These are phyloP conservation scores for Prunus fruticosa DNA, from an alignment of 306 rosid genomes.

Conservation along the genomic window DNA sequence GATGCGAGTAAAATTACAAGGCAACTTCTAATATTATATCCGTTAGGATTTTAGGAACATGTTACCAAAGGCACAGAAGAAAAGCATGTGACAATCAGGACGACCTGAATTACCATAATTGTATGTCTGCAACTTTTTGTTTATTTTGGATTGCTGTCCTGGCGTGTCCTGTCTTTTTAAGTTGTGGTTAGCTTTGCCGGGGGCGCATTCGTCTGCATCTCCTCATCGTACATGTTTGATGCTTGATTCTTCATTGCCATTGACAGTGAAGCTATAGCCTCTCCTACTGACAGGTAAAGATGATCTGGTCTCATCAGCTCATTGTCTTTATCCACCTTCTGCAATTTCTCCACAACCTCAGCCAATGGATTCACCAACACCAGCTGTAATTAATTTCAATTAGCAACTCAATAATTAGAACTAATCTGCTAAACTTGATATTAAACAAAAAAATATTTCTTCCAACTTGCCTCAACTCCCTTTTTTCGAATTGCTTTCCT, in stretches of 20 bases:
- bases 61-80: too few relatives aligned
- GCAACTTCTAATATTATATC: too few relatives aligned
- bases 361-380: slow-evolving; percentile 89
- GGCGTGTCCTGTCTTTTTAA: too few relatives aligned
- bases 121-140: too few relatives aligned
- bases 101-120: too few relatives aligned
- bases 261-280: slow-evolving; percentile 68
- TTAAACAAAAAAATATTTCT: neutral
- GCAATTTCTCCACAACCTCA: slow-evolving; percentile 71
- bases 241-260: slow-evolving; percentile 38
- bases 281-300: slow-evolving; percentile 73
- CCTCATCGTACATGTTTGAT: slow-evolving; percentile 24
- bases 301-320: slow-evolving; percentile 40
- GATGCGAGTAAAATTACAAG: too few relatives aligned
- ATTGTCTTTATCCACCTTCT: slow-evolving; percentile 42
- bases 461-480: slow-evolving; percentile 52
- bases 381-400: slow-evolving; percentile 42
- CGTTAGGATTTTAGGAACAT: too few relatives aligned
- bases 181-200: neutral
- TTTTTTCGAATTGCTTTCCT: slow-evolving; percentile 49
- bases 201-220: neutral
- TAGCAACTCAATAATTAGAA: neutral
- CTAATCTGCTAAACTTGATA: too few relatives aligned
- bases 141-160: neutral
- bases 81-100: too few relatives aligned